A percentile compares a stretch with the other conserved stretches of the same genome.
These are phyloP conservation scores for Ampelomyces quisqualis DNA, from an alignment of 2,329 filamentous ascomycete species.

Conservation along the genomic window DNA sequence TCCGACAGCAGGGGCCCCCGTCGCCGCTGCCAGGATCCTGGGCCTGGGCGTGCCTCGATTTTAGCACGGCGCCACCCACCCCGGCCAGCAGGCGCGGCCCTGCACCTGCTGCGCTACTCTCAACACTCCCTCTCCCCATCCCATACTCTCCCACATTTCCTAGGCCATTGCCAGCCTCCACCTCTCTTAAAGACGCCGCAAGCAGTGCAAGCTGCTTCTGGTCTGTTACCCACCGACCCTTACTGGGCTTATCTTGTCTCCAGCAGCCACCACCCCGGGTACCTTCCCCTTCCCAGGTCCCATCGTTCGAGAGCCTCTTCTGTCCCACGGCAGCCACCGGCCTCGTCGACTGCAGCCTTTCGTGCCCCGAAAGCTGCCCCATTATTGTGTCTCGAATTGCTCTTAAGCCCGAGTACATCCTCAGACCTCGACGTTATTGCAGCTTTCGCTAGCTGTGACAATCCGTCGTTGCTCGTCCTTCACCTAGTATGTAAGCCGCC, in stretches of 20 bases:
- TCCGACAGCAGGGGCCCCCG: slow-evolving; percentile 23
- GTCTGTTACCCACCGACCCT: slow-evolving; percentile 15
- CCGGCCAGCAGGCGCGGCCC: slow-evolving; percentile 35
- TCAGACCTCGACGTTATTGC: slow-evolving; percentile 35
- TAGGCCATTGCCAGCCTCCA: slow-evolving; percentile 39
- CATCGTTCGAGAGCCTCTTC: slow-evolving; percentile 12
- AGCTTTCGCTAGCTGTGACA: slow-evolving; percentile 36
- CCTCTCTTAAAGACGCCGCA: slow-evolving; percentile 33
- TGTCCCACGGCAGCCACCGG: slow-evolving; percentile 33
- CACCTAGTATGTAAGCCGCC: slow-evolving; percentile 24
- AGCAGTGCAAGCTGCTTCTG: slow-evolving; percentile 14
- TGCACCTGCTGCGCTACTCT: slow-evolving; percentile 36
- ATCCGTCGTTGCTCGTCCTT: slow-evolving; percentile 14
- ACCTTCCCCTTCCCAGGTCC: slow-evolving; percentile 20
- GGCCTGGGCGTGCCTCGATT: slow-evolving; percentile 31
- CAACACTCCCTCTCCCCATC: slow-evolving; percentile 28
- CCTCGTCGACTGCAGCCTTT: slow-evolving; percentile 21
- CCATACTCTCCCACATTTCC: slow-evolving; percentile 29
- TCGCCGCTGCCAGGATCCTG: slow-evolving; percentile 5
- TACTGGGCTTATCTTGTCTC: slow-evolving; percentile 15
- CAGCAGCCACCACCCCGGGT: slow-evolving; percentile 20
- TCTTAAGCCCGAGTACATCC: slow-evolving; percentile 14
- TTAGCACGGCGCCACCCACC: slow-evolving; percentile 2
- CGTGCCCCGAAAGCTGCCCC: slow-evolving; percentile 17
- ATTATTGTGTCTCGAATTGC: slow-evolving; percentile 6